These are phyloP conservation scores for Knoxia roxburghii DNA, from an alignment of 257 asterid species.

Conservation along the genomic window DNA sequence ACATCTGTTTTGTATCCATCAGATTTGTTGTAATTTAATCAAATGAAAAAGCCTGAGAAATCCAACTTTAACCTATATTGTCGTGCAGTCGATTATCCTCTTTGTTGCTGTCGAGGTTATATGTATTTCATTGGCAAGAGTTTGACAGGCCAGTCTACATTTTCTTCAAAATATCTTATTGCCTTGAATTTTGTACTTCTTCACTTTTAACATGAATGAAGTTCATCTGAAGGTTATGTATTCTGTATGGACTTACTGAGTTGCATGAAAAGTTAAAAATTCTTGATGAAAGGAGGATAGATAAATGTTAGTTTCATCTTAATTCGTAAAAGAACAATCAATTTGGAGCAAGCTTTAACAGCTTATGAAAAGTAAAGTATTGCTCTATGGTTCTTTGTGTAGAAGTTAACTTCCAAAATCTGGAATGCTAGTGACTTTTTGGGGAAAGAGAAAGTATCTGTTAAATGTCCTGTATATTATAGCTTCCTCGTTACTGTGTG, in stretches of 20 bases:
- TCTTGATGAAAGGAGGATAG: neutral
- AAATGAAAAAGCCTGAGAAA: neutral
- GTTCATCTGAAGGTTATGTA: too few species aligned
- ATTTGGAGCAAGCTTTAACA: neutral
- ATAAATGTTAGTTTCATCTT: neutral
- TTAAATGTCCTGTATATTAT: neutral
- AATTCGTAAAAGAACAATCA: neutral
- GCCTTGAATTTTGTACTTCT: neutral
- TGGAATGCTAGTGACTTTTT: neutral
- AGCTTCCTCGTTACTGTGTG: neutral
- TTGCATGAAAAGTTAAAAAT: neutral
- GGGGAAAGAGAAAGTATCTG: neutral
- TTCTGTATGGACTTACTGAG: neutral
- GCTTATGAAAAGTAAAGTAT: neutral
- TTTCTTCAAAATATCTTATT: neutral
- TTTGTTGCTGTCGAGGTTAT: neutral
- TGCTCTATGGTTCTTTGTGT: neutral
- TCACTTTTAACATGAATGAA: neutral
- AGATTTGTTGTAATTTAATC: neutral
- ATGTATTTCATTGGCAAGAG: neutral
- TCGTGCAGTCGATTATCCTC: neutral
- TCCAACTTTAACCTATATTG: neutral
- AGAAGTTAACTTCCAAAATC: neutral
- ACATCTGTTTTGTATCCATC: neutral
- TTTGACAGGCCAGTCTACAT: neutral